These are phyloP conservation scores for Kwoniella botswanensis DNA, from an alignment of 768 basidiomycete species.

Conservation along the genomic window DNA sequence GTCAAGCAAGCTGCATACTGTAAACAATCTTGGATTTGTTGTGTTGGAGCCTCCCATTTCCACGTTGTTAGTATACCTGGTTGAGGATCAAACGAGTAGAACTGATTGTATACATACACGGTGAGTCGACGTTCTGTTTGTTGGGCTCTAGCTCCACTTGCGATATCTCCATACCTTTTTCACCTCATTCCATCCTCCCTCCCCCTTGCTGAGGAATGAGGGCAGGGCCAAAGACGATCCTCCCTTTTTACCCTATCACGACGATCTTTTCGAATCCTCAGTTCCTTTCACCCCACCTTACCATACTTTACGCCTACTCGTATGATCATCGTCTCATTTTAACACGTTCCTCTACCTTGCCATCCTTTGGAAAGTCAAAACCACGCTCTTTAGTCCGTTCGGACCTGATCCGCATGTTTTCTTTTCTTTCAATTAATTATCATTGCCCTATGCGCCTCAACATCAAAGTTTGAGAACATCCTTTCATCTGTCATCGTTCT, in stretches of 20 bases:
- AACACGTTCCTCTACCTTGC: too few relatives aligned
- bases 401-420: constrained; percentile 12
- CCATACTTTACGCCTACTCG: neutral
- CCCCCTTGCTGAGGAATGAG: neutral
- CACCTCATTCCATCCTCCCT: neutral
- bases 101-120: too few relatives aligned
- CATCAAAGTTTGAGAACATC: neutral
- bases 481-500: neutral
- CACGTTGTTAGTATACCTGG: too few relatives aligned
- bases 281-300: neutral
- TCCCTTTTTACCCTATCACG: constrained; percentile 1
- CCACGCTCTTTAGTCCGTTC: neutral
- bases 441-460: neutral
- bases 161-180: neutral
- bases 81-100: too few relatives aligned
- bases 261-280: neutral
- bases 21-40: too few relatives aligned
- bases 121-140: neutral
- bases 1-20: too few relatives aligned
- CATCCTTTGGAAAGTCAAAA: constrained; percentile 2
- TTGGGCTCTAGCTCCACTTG: neutral
- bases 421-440: neutral
- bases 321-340: neutral
- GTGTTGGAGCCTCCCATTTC: too few relatives aligned
- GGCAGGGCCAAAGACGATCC: neutral